These are phyloP conservation scores for Fusarium hostae DNA, from an alignment of 2,329 filamentous ascomycete species.

Conservation along the genomic window DNA sequence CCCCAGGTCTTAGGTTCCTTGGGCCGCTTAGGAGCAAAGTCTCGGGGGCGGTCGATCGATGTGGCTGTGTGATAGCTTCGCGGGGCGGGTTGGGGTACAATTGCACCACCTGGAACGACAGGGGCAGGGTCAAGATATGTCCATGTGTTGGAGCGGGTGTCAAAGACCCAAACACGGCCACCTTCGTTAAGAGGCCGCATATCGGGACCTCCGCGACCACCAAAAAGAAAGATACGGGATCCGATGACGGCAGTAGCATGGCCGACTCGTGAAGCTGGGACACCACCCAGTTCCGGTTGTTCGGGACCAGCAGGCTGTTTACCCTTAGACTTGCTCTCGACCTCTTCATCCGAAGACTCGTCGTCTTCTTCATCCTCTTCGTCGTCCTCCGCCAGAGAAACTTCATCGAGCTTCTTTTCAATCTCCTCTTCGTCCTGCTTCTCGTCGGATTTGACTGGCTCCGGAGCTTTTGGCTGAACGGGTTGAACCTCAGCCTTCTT, in stretches of 20 bases:
- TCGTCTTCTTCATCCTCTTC: slow-evolving; percentile 35
- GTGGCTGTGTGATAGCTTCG: slow-evolving; percentile 77
- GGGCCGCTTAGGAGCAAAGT: slow-evolving; percentile 54
- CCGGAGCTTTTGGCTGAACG: slow-evolving; percentile 10
- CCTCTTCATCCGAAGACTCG: slow-evolving; percentile 28
- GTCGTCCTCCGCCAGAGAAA: slow-evolving; percentile 49
- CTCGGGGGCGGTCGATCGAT: slow-evolving; percentile 66
- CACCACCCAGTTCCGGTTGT: slow-evolving; percentile 50
- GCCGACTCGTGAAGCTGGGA: slow-evolving; percentile 77
- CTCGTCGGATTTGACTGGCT: slow-evolving; percentile 41
- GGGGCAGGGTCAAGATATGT: slow-evolving; percentile 67
- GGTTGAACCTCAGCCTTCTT: slow-evolving; percentile 26
- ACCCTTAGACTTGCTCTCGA: slow-evolving; percentile 52
- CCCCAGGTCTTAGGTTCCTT: slow-evolving; percentile 60
- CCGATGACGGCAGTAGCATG: slow-evolving; percentile 76
- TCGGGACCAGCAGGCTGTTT: slow-evolving; percentile 50
- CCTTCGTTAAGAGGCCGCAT: slow-evolving; percentile 78
- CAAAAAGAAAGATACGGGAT: slow-evolving; percentile 81
- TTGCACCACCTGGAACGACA: slow-evolving; percentile 54
- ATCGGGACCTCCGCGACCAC: slow-evolving; percentile 76
- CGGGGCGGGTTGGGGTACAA: slow-evolving; percentile 64
- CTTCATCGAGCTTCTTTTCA: slow-evolving; percentile 55
- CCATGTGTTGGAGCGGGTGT: slow-evolving; percentile 74
- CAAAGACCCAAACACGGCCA: slow-evolving; percentile 81
- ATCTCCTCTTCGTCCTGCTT: slow-evolving; percentile 29